Conservation (phyloP, 2,329 filamentous ascomycete species). For the Tolypocladium sp. region DNA sequence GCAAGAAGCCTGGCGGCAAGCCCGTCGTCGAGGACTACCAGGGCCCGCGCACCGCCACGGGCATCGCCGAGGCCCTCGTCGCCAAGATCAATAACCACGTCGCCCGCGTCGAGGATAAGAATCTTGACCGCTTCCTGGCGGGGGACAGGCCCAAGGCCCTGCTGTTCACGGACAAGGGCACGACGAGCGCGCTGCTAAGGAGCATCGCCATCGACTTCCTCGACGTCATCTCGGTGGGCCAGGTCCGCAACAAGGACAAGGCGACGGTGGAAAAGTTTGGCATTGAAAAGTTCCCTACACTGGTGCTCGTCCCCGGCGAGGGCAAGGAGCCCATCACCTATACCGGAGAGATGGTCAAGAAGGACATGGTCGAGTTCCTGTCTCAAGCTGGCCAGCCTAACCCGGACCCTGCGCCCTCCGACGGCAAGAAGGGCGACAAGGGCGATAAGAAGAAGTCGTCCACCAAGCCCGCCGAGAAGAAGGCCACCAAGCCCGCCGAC, state of each 20-base stretch:
- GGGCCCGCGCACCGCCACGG: slow-evolving; percentile 73
- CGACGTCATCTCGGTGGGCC: slow-evolving; percentile 67
- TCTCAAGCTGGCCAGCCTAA: slow-evolving; percentile 72
- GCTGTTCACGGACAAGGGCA: slow-evolving; percentile 88
- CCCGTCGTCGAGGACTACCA: slow-evolving; percentile 88
- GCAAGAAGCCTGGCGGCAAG: slow-evolving; percentile 64
- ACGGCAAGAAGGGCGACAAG: slow-evolving; percentile 28
- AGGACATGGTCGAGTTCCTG: slow-evolving; percentile 71
- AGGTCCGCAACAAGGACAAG: slow-evolving; percentile 74
- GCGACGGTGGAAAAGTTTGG: slow-evolving; percentile 64
- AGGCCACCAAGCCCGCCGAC: slow-evolving; percentile 19
- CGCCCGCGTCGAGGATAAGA: slow-evolving; percentile 69
- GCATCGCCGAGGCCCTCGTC: slow-evolving; percentile 76
- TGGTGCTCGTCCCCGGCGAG: slow-evolving; percentile 70
- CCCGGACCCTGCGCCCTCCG: slow-evolving; percentile 51
- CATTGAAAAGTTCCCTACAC: slow-evolving; percentile 66
- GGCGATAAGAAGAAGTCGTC: slow-evolving; percentile 26
- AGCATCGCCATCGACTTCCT: slow-evolving; percentile 87
- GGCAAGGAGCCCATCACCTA: slow-evolving; percentile 63
- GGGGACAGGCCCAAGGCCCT: slow-evolving; percentile 73
- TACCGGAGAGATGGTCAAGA: slow-evolving; percentile 78
- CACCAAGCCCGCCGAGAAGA: slow-evolving; percentile 20
- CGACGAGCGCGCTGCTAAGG: slow-evolving; percentile 72
- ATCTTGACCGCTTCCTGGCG: slow-evolving; percentile 65
- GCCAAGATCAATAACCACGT: slow-evolving; percentile 91